phyloP scores from a whole-genome alignment of 305 asterid species.

The Fraxinus sp. region DNA sequence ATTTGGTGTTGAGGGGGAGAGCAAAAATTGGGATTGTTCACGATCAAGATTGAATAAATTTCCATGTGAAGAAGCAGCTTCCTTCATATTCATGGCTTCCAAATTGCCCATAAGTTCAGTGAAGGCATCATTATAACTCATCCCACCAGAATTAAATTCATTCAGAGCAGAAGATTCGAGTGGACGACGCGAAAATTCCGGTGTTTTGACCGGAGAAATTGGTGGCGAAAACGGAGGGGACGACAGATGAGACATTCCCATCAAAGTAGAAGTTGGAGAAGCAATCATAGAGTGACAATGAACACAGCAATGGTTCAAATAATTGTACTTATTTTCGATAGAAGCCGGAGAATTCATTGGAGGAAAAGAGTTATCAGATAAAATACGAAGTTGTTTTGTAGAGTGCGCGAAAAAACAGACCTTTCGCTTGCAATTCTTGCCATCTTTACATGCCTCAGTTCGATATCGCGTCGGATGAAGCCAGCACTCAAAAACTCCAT shows the following conservation, averaged over 20 bases:
- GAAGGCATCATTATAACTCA: conserved; percentile 52
- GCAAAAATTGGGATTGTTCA: conserved; percentile 46
- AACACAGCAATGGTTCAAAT: conserved; percentile 47
- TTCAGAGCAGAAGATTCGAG: neutral
- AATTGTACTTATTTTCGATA: conserved; percentile 23
- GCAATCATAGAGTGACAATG: conserved; percentile 53
- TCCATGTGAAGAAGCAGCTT: conserved; percentile 1
- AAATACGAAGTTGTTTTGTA: conserved; percentile 62
- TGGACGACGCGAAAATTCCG: neutral
- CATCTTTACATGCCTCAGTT: conserved; percentile 85
- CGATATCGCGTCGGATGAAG: conserved; percentile 76
- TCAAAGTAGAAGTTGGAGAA: conserved; percentile 64
- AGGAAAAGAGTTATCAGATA: conserved; percentile 31
- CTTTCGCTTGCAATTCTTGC: conserved; percentile 71
- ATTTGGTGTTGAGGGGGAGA: conserved; percentile 60
- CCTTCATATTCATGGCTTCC: conserved; percentile 56
- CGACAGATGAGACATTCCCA: conserved; percentile 40
- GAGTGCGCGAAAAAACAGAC: conserved; percentile 83
- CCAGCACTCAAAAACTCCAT: conserved; percentile 86
- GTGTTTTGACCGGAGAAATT: conserved; percentile 37
- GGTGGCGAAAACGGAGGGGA: conserved; percentile 39
- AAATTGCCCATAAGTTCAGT: conserved; percentile 57
- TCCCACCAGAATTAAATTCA: conserved; percentile 5
- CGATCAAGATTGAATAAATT: conserved; percentile 36
- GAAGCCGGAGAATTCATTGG: neutral